phyloP scores from a whole-genome alignment of 371 early-diverging fungal species.

The Apophysomyces trapeziformis region DNA sequence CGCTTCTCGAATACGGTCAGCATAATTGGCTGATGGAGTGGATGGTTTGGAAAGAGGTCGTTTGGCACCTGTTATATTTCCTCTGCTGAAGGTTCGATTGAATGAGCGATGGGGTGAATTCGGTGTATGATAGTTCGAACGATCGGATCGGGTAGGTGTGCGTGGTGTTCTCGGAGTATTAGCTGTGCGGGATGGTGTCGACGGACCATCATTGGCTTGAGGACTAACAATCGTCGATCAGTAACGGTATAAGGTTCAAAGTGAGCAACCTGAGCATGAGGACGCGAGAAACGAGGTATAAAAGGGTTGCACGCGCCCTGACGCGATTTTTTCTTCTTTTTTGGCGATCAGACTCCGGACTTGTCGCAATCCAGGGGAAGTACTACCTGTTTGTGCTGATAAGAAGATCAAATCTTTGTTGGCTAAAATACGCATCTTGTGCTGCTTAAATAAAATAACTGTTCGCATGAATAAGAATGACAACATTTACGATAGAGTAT shows the following conservation, averaged over 20 bases:
- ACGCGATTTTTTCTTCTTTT: too few species aligned
- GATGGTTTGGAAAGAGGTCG: conserved; percentile 14
- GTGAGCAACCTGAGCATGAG: neutral
- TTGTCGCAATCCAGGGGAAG: too few species aligned
- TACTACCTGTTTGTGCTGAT: too few species aligned
- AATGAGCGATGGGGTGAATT: conserved; percentile 15
- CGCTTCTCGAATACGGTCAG: conserved; percentile 16
- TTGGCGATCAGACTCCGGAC: too few species aligned
- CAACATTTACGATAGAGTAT: too few species aligned
- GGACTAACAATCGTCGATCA: neutral
- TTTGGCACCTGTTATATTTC: conserved; percentile 5
- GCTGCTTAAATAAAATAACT: too few species aligned
- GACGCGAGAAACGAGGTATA: neutral
- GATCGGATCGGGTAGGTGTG: conserved; percentile 7
- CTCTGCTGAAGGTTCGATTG: conserved; percentile 17
- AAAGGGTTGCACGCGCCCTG: too few species aligned
- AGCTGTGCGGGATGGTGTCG: neutral
- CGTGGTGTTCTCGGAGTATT: conserved; percentile 4
- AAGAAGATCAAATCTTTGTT: too few species aligned
- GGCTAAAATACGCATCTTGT: too few species aligned
- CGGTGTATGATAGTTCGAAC: conserved; percentile 22
- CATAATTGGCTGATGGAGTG: conserved; percentile 20
- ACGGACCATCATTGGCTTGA: neutral
- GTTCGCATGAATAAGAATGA: too few species aligned
- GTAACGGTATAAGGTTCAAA: neutral